Evolutionary conservation across 345 rosid species (phyloP).

Genomic region (Turritis glabra): DNA sequence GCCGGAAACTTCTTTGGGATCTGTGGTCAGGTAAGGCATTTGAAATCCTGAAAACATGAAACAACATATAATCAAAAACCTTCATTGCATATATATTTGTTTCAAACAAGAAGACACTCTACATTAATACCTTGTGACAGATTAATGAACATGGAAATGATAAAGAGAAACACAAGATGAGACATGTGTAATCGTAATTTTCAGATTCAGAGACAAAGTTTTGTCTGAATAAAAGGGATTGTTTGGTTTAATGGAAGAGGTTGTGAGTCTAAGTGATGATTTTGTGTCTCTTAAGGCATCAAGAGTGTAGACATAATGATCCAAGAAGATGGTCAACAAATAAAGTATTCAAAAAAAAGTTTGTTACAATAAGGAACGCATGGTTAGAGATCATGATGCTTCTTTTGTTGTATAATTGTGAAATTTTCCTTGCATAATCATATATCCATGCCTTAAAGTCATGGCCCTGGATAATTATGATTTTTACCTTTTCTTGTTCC

Average conservation of each 20-base stretch:
- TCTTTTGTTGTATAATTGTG: slow-evolving; percentile 34
- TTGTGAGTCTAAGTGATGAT: slow-evolving; percentile 27
- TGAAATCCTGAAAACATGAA: slow-evolving; percentile 40
- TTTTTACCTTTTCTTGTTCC: slow-evolving; percentile 22
- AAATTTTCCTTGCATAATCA: slow-evolving; percentile 24
- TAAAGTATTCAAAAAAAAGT: slow-evolving; percentile 5
- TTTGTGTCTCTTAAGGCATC: slow-evolving; percentile 15
- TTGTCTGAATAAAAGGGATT: slow-evolving; percentile 16
- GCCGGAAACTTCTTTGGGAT: slow-evolving; percentile 55
- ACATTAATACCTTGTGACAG: slow-evolving; percentile 23
- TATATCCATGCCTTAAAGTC: slow-evolving; percentile 25
- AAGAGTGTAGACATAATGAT: slow-evolving; percentile 35
- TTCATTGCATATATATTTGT: neutral
- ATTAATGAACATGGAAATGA: slow-evolving; percentile 22
- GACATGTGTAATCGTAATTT: slow-evolving; percentile 27
- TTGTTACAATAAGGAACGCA: slow-evolving; percentile 26
- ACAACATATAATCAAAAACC: neutral
- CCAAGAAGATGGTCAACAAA: slow-evolving; percentile 15
- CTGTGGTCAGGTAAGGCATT: slow-evolving; percentile 62
- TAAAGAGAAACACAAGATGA: slow-evolving; percentile 17
- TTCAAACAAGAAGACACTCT: neutral
- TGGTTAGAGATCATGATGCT: slow-evolving; percentile 39
- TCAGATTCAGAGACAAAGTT: neutral
- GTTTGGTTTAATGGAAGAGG: slow-evolving; percentile 30
- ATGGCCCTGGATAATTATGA: slow-evolving; percentile 24